Percentiles rank a stretch among this genome's conserved stretches.
These are phyloP conservation scores for Fusarium sp. DNA, from an alignment of 2,329 filamentous ascomycete species.

Conservation along the genomic window DNA sequence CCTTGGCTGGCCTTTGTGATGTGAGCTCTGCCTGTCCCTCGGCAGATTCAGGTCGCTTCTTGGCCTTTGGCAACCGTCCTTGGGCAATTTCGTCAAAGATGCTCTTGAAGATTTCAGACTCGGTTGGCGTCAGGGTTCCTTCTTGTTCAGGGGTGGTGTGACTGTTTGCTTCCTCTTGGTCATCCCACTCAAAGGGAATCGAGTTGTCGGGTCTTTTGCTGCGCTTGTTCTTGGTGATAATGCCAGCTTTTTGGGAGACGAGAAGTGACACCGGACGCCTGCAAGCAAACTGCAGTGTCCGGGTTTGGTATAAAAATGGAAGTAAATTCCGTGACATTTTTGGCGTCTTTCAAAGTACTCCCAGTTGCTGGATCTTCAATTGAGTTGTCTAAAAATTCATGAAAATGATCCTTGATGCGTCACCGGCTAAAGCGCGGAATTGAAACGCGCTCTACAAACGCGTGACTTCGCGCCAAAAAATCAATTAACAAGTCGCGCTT, in stretches of 20 bases:
- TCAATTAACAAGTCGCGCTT: conserved; percentile 43
- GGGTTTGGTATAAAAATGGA: conserved; percentile 80
- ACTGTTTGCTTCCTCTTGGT: conserved; percentile 51
- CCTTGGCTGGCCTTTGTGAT: background rate
- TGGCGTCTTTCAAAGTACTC: background rate
- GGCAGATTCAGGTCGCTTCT: conserved; percentile 30
- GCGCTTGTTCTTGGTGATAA: conserved; percentile 25
- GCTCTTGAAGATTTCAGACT: conserved; percentile 69
- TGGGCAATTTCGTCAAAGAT: conserved; percentile 62
- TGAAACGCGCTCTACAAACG: conserved; percentile 27
- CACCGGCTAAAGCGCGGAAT: conserved; percentile 37
- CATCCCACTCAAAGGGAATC: conserved; percentile 67
- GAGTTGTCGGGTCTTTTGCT: conserved; percentile 47
- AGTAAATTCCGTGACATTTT: conserved; percentile 64
- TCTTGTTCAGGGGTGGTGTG: conserved; percentile 35
- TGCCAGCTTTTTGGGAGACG: conserved; percentile 36
- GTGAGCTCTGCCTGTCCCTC: conserved; percentile 1
- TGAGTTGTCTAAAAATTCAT: conserved; percentile 32
- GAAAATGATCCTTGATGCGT: background rate
- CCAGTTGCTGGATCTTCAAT: conserved; percentile 7
- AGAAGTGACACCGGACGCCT: conserved; percentile 41
- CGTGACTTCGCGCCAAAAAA: conserved; percentile 50
- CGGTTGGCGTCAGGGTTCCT: conserved; percentile 69
- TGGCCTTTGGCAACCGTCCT: conserved; percentile 49
- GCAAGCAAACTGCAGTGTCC: conserved; percentile 60